Conservation (phyloP, 345 rosid species). For the Syzygium jambos region DNA sequence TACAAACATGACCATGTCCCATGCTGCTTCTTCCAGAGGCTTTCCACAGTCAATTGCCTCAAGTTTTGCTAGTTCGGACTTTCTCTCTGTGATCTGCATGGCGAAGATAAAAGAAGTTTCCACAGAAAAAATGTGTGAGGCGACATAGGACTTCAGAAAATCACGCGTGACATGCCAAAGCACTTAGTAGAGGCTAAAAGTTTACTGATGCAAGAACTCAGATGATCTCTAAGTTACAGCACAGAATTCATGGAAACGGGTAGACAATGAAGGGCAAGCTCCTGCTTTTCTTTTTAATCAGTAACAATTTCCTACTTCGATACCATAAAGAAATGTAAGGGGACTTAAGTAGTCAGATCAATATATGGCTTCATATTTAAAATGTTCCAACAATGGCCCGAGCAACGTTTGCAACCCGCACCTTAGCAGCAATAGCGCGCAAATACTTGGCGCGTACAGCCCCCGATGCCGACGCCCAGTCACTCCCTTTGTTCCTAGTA, state of each 20-base stretch:
- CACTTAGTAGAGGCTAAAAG: neutral
- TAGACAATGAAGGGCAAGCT: neutral
- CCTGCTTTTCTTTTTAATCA: neutral
- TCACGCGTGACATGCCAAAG: neutral
- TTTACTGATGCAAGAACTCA: neutral
- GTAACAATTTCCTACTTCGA: neutral
- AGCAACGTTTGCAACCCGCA: fast-evolving
- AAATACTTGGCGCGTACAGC: conserved; percentile 79
- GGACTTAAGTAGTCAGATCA: neutral
- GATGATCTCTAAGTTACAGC: neutral
- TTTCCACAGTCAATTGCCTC: conserved; percentile 91
- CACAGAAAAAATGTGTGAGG: neutral
- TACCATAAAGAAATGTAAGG: neutral
- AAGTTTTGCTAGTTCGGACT: conserved; percentile 65
- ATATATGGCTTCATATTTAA: neutral
- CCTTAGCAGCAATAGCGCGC: conserved; percentile 98
- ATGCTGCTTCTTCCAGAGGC: conserved; percentile 85
- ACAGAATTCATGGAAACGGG: neutral
- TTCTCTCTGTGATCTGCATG: conserved; percentile 72
- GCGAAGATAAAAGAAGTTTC: neutral
- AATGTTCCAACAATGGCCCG: neutral
- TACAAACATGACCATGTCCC: conserved; percentile 63
- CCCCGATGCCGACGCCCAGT: conserved; percentile 78
- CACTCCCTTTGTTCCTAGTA: conserved; percentile 61
- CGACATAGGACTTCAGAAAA: neutral